Base-by-base conservation (phyloP, 2,329 filamentous ascomycete species). In the Cryphonectria japonica region DNA sequence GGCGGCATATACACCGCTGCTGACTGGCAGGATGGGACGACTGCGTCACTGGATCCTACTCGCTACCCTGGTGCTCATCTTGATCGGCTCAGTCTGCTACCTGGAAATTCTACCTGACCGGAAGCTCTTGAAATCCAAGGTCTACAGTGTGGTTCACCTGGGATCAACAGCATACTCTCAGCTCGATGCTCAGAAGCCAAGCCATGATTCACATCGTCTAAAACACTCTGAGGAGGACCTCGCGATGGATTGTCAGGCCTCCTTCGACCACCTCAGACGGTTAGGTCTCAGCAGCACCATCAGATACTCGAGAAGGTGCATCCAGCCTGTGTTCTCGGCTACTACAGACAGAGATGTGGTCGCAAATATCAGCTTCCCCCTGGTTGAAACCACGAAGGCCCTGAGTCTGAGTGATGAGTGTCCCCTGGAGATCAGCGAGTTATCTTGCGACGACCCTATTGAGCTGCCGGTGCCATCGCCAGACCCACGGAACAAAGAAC, bases 401-500 rank as follows among this genome's bases (percentile, higher is more conserved):
- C n/a, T 72, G 43, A 60, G 67, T 43, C 57, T 72, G 13, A 59
- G 67, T 22, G 59, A 64, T n/a, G 29, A 52, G 19, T 71, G 66
- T 29, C 62, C 43, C 7, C 22, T 43, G 26, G 32, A 52, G 6
- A n/a, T 52, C 5, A 50, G 32, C 16, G 29, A 62, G 8, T 29
- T 72, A 1, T 37, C 68, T 0, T 70, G 71, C n/a, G 70, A 72
- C 2, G 68, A 67, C 3, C 43, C 4, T 22, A 29, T 72, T 34
- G 60, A 69, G 22, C 63, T 72, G 9, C 26, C 68, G 19, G 70
- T 72, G 34, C 70, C 70, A 32, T 37, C 62, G n/a, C 62, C 70
- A 22, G 54, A 67, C 39, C 70, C 70, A 13, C 54, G 52, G 14
- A 66, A 29, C 22, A 43, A 19, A 32, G 78, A 79, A 46, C 75